A percentile compares a stretch with the other conserved stretches of the same genome.
Evolutionary conservation across 2,329 filamentous ascomycete genomes (phyloP).

Genomic region (Xylaria polymorpha): DNA sequence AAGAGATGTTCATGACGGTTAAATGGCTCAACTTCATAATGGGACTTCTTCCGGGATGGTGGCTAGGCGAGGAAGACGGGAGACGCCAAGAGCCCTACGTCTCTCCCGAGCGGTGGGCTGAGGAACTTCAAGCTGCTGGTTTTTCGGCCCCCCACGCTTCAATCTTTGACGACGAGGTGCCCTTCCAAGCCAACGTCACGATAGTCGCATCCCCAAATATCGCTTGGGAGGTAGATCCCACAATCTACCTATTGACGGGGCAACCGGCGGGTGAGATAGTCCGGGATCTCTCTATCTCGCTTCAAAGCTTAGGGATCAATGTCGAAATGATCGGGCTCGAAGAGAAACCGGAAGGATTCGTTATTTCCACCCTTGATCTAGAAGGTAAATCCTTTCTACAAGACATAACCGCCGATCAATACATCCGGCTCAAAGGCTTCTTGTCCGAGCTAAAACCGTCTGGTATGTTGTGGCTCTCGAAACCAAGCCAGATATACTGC

Average conservation of each 20-base stretch:
- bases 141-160: conserved; percentile 25
- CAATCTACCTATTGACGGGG: conserved; percentile 22
- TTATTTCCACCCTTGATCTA: conserved; percentile 33
- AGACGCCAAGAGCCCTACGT: conserved; percentile 36
- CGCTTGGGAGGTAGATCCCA: background rate
- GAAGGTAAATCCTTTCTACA: conserved; percentile 28
- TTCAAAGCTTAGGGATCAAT: conserved; percentile 5
- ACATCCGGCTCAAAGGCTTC: conserved; percentile 18
- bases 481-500: conserved; percentile 29
- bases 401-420: conserved; percentile 22
- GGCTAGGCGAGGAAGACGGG: conserved; percentile 37
- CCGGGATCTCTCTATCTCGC: background rate
- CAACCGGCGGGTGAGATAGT: conserved; percentile 21
- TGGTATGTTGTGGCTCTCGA: conserved; percentile 34
- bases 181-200: conserved; percentile 29
- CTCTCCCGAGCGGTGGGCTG: conserved; percentile 32
- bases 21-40: conserved; percentile 37
- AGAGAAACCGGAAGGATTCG: conserved; percentile 17
- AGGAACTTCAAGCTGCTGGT: conserved; percentile 28
- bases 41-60: conserved; percentile 40
- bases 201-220: conserved; percentile 23
- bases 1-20: conserved; percentile 33
- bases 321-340: conserved; percentile 17
- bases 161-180: conserved; percentile 13
- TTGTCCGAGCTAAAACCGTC: conserved; percentile 8